Conservation (phyloP, 1,284 basidiomycete genomes). For the Ganoderma lucidum region DNA sequence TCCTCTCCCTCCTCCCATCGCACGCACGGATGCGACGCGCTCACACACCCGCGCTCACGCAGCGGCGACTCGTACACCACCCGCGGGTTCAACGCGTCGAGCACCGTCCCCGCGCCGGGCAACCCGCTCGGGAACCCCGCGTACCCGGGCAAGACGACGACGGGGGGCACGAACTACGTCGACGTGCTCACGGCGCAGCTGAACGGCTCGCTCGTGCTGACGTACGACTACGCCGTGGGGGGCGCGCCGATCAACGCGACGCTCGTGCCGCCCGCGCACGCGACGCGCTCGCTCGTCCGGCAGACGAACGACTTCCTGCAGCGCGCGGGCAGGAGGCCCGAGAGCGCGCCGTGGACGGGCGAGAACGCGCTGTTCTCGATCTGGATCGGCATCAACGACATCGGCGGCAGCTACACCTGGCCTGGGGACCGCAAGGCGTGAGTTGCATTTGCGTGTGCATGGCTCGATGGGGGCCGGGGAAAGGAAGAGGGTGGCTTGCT, state of each 20-base stretch:
- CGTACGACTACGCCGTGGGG: slow-evolving; percentile 69
- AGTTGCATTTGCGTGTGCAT: slow-evolving; percentile 30
- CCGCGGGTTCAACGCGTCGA: slow-evolving; percentile 55
- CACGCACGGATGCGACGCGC: not conserved
- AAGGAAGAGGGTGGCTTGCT: not conserved
- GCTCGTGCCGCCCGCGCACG: slow-evolving; percentile 57
- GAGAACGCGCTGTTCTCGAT: slow-evolving; percentile 61
- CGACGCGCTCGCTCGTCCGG: slow-evolving; percentile 60
- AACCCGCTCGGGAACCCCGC: slow-evolving; percentile 67
- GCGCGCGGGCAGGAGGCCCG: slow-evolving; percentile 52
- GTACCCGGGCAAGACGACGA: slow-evolving; percentile 64
- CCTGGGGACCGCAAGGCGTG: slow-evolving; percentile 57
- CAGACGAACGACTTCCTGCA: slow-evolving; percentile 62
- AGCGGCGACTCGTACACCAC: slow-evolving; percentile 69
- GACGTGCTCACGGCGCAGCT: slow-evolving; percentile 55
- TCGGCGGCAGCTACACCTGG: slow-evolving; percentile 58
- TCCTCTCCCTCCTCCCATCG: too few species aligned
- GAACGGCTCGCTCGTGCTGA: slow-evolving; percentile 60
- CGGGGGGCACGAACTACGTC: slow-evolving; percentile 64
- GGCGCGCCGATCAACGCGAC: slow-evolving; percentile 64
- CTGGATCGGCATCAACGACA: slow-evolving; percentile 71
- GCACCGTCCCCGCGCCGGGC: slow-evolving; percentile 50
- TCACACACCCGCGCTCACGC: not conserved
- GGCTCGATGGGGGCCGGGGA: not conserved
- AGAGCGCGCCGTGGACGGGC: slow-evolving; percentile 59